Evolutionary conservation across 73 alveolate genomes (phyloP).

Genomic region (Paraurostyla sp.): DNA sequence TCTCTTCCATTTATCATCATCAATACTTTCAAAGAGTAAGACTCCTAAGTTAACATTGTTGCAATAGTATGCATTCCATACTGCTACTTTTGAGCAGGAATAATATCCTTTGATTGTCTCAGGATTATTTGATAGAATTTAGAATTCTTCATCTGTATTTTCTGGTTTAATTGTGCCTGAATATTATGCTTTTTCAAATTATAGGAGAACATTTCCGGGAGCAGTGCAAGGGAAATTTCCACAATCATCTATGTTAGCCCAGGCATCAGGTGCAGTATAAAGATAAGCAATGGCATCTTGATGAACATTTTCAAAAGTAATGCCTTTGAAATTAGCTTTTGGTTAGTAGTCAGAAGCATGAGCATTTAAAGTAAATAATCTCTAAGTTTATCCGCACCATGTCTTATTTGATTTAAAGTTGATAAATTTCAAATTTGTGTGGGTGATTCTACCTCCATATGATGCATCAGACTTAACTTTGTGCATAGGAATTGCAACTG

Average conservation of each 20-base stretch:
- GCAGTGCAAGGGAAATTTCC: slow-evolving; percentile 77
- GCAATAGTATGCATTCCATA: slow-evolving; percentile 49
- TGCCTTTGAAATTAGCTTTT: neutral
- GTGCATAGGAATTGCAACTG: neutral
- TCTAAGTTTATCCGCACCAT: neutral
- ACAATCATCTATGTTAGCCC: slow-evolving; percentile 69
- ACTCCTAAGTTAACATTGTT: slow-evolving; percentile 20
- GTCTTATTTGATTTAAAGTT: neutral
- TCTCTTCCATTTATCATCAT: slow-evolving; percentile 44
- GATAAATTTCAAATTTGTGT: neutral
- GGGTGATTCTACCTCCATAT: neutral
- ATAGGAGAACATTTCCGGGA: slow-evolving; percentile 36
- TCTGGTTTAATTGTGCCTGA: slow-evolving; percentile 22
- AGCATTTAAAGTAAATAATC: neutral
- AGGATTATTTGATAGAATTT: slow-evolving; percentile 31
- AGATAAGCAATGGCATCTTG: slow-evolving; percentile 59
- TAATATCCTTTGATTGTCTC: neutral
- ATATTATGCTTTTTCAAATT: neutral
- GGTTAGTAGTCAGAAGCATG: slow-evolving; percentile 18
- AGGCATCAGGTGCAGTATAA: slow-evolving; percentile 37
- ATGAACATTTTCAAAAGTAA: slow-evolving; percentile 43
- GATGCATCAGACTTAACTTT: slow-evolving; percentile 4
- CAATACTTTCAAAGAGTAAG: slow-evolving; percentile 25
- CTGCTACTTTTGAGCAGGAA: neutral
- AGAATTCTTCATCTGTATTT: neutral